phyloP scores from a whole-genome alignment of 2,329 filamentous ascomycete genomes.

The Talaromyces sp. region DNA sequence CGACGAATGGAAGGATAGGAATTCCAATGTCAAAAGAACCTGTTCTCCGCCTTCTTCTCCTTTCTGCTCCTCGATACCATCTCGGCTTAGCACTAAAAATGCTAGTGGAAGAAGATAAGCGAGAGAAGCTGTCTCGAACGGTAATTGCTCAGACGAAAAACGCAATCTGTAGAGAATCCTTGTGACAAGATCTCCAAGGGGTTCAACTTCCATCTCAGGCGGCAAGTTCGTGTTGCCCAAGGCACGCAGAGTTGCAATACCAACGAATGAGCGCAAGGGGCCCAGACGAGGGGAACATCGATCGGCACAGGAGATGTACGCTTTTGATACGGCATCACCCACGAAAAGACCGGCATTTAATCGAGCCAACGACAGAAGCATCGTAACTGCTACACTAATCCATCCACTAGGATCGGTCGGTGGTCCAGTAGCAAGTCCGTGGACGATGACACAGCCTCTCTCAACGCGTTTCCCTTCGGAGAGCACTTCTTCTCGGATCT shows the following conservation, averaged over 20 bases:
- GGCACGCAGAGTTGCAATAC: conserved; percentile 77
- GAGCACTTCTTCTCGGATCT: conserved; percentile 68
- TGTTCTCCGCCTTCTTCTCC: conserved; percentile 83
- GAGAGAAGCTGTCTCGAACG: conserved; percentile 81
- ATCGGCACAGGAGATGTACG: conserved; percentile 74
- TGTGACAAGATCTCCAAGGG: conserved; percentile 75
- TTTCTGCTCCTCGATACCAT: conserved; percentile 61
- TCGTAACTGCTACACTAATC: conserved; percentile 75
- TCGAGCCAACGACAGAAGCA: conserved; percentile 64
- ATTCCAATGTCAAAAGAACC: conserved; percentile 79
- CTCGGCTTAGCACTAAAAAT: conserved; percentile 70
- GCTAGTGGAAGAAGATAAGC: conserved; percentile 82
- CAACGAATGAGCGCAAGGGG: conserved; percentile 72
- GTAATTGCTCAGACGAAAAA: conserved; percentile 87
- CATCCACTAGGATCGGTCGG: conserved; percentile 84
- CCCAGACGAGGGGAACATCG: conserved; percentile 71
- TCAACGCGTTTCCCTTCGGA: conserved; percentile 64
- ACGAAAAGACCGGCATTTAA: conserved; percentile 77
- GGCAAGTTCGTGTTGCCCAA: conserved; percentile 69
- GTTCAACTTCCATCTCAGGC: conserved; percentile 67
- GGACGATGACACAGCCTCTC: conserved; percentile 81
- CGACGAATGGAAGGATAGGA: conserved; percentile 82
- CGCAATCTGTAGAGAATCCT: conserved; percentile 85
- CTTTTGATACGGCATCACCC: conserved; percentile 69
- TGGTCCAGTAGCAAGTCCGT: conserved; percentile 73